Conservation (phyloP, 768 basidiomycete species). For the Pulveroboletus sp. region DNA sequence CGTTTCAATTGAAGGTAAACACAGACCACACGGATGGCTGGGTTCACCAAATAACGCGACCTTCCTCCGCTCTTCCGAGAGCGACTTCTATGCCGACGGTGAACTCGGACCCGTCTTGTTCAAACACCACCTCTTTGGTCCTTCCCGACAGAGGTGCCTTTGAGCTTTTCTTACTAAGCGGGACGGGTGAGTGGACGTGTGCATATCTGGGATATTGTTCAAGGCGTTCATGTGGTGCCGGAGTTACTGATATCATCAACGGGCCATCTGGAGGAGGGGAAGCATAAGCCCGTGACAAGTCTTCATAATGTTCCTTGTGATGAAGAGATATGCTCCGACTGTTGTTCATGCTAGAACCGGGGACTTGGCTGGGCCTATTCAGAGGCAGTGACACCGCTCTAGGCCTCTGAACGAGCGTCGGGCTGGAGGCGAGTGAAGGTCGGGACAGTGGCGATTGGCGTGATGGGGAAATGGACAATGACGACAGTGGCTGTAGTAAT, state of each 20-base stretch:
- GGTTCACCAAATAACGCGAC: conserved; percentile 30
- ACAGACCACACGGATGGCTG: not conserved
- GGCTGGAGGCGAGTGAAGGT: conserved; percentile 10
- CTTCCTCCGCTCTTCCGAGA: conserved; percentile 32
- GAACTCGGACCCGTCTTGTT: conserved; percentile 26
- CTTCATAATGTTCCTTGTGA: conserved; percentile 19
- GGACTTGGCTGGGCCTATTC: not conserved
- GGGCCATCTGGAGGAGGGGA: conserved; percentile 30
- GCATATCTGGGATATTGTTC: conserved; percentile 30
- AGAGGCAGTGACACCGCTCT: conserved; percentile 28
- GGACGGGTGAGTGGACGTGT: conserved; percentile 20
- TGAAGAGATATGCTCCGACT: conserved; percentile 16
- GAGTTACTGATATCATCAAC: conserved; percentile 15
- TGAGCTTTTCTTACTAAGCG: conserved; percentile 13
- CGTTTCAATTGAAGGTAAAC: not conserved
- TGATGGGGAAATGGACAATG: conserved; percentile 12
- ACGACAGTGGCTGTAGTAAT: conserved; percentile 27
- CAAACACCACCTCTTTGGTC: conserved; percentile 23
- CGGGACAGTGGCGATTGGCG: conserved; percentile 2
- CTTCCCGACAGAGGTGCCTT: conserved; percentile 9
- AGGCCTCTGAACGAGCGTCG: conserved; percentile 16
- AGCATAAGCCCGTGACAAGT: conserved; percentile 30
- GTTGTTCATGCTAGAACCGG: conserved; percentile 1
- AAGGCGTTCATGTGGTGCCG: conserved; percentile 17
- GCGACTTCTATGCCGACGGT: conserved; percentile 31